Conservation (phyloP, 164 flowering plant species). For the Vitis cinerea region DNA sequence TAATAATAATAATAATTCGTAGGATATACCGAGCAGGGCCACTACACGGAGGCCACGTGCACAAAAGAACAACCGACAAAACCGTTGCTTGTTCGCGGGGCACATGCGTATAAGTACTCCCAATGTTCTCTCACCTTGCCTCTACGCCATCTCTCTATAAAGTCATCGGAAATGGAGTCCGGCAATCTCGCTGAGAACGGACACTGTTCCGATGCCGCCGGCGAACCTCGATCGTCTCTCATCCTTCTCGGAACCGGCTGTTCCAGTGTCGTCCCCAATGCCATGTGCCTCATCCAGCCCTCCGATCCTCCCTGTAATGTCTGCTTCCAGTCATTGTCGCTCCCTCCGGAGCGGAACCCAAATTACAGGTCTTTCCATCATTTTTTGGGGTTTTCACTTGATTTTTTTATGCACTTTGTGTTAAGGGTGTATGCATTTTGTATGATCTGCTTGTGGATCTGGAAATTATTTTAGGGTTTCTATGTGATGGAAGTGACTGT, state of each 20-base stretch:
- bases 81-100: too few relatives aligned
- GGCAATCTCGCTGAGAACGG: constrained; percentile 15
- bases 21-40: too few relatives aligned
- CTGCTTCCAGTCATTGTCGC: constrained; percentile 51
- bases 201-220: neutral
- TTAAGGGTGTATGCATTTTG: too few relatives aligned
- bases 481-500: too few relatives aligned
- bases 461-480: too few relatives aligned
- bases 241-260: constrained; percentile 92
- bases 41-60: too few relatives aligned
- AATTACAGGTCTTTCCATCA: constrained; percentile 65
- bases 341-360: constrained; percentile 76
- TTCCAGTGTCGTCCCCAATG: constrained; percentile 79
- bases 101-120: too few relatives aligned
- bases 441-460: too few relatives aligned
- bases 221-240: constrained; percentile 41
- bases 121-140: neutral
- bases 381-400: neutral
- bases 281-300: constrained; percentile 78
- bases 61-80: too few relatives aligned
- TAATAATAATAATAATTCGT: too few relatives aligned
- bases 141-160: neutral
- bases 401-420: neutral
- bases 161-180: constrained; percentile 16
- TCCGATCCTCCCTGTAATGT: constrained; percentile 81